Conservation (phyloP, 495 filamentous ascomycete species). For the Chaetomium cochliodes region DNA sequence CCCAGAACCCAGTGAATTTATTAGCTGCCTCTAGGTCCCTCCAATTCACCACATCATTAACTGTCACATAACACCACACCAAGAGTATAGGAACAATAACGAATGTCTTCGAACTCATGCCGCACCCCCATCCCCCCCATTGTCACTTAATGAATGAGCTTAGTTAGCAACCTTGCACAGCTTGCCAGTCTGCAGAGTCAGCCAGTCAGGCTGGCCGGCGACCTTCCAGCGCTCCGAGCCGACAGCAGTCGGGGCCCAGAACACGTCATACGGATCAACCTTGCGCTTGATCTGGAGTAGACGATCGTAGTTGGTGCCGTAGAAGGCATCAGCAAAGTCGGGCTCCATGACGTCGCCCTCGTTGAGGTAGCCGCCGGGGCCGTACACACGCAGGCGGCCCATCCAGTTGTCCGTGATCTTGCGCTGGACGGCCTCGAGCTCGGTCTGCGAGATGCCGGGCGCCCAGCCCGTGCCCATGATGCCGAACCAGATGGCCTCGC, state of each 20-base stretch:
- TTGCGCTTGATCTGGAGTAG: conserved; percentile 51
- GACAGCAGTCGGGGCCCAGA: conserved; percentile 57
- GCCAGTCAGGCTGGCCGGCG: conserved; percentile 21
- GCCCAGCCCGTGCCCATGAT: conserved; percentile 23
- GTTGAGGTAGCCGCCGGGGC: conserved; percentile 48
- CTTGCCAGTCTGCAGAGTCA: conserved; percentile 29
- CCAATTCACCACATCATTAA: no score
- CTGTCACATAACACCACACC: no score
- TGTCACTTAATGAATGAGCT: not conserved
- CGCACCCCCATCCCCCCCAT: not conserved
- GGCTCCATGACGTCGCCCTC: conserved; percentile 62
- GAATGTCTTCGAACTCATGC: no score
- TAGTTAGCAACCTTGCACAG: conserved; percentile 28
- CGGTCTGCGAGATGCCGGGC: not conserved
- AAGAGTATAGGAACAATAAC: no score
- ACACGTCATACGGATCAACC: conserved; percentile 53
- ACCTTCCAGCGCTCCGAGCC: conserved; percentile 50
- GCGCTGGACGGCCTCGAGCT: conserved; percentile 16
- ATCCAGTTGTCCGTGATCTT: conserved; percentile 36
- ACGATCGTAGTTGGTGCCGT: conserved; percentile 47
- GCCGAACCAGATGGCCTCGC: conserved; percentile 23
- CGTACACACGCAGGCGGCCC: conserved; percentile 10
- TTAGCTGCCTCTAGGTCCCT: no score
- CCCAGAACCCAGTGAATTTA: no score
- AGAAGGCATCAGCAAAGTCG: conserved; percentile 62